Evolutionary conservation across 352 stramenopile genomes (phyloP), one percentile per base, ranked within the genome.

Genomic region (Phytopythium chamaehyphon): DNA sequence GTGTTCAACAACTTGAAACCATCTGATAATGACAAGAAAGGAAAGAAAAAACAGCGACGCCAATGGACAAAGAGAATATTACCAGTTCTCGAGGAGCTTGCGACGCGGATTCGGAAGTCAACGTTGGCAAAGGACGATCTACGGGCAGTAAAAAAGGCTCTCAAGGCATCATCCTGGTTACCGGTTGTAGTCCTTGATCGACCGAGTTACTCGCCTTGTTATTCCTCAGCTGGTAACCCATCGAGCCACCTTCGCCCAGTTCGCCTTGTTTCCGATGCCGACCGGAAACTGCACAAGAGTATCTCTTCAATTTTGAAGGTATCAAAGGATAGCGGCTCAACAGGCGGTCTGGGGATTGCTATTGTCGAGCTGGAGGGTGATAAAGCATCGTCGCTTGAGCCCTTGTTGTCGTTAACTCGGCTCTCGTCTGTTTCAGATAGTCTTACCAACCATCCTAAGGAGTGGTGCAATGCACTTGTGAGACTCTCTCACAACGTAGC

Each of bases 231-330:
- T 19, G 39, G 16, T 21, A 51, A 15, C n/a, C 26, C 45, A 9
- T 14, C 8, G 2, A 50, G n/a, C 4, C 45, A 51, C 3, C 45
- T 40, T 19, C 50, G 60, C 22, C 70, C 68, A 1, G 36, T 76
- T 7, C 57, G 59, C 33, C 55, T 65, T 21, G 19, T 35, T 4
- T 69, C 59, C 1, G 66, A 80, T 18, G 56, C 42, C 5, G 73
- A 85, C 10, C 56, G 50, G 14, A 66, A 70, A 33, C n/a, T 81
- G 14, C 49, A 64, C 51, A 85, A 78, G 52, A 38, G 80, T 22
- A 28, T 78, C 19, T 14, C 66, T 10, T 48, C 50, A n/a, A 22
- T 79, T 19, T 52, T 54, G 12, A 69, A 69, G 33, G 50, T 57
- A 5, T 18, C 9, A 33, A 9, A 9, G 9, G 11, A n/a, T 23